Conservation (phyloP, 176 grass and related monocot species). For the Cenchrus purpureus region DNA sequence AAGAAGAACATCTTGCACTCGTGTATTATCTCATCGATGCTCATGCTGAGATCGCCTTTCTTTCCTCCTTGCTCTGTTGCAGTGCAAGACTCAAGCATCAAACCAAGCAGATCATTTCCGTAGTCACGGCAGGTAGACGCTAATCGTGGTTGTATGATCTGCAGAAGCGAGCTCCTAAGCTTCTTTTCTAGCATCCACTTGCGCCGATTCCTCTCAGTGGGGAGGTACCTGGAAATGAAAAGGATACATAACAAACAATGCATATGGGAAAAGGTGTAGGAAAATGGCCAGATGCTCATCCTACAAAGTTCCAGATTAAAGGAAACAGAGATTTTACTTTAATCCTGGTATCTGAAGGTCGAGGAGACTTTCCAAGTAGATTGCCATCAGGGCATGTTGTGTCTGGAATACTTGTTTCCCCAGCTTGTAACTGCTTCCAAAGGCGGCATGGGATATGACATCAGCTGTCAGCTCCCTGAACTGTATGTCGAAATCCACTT, state of each 20-base stretch:
- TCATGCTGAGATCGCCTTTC: background rate
- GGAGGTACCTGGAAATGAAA: constrained; percentile 42
- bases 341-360: constrained; percentile 42
- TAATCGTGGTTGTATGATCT: constrained; percentile 47
- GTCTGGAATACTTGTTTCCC: constrained; percentile 58
- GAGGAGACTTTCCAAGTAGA: constrained; percentile 35
- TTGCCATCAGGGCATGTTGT: constrained; percentile 40
- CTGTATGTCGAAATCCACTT: constrained; percentile 39
- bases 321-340: constrained; percentile 22
- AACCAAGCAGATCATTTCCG: constrained; percentile 48
- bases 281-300: no score
- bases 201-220: constrained; percentile 39
- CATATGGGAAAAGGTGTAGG: no score
- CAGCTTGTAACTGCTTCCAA: constrained; percentile 41
- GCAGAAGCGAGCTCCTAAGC: constrained; percentile 28
- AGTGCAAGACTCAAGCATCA: constrained; percentile 55
- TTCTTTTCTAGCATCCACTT: constrained; percentile 55
- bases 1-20: constrained; percentile 77
- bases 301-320: background rate
- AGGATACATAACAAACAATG: no score
- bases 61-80: background rate
- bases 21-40: constrained; percentile 57
- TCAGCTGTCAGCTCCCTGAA: constrained; percentile 51
- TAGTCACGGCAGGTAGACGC: background rate
- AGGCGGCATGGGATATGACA: constrained; percentile 51